These are phyloP conservation scores for Hymenoscyphus linearis DNA, from an alignment of 2,329 filamentous ascomycete species.

Conservation along the genomic window DNA sequence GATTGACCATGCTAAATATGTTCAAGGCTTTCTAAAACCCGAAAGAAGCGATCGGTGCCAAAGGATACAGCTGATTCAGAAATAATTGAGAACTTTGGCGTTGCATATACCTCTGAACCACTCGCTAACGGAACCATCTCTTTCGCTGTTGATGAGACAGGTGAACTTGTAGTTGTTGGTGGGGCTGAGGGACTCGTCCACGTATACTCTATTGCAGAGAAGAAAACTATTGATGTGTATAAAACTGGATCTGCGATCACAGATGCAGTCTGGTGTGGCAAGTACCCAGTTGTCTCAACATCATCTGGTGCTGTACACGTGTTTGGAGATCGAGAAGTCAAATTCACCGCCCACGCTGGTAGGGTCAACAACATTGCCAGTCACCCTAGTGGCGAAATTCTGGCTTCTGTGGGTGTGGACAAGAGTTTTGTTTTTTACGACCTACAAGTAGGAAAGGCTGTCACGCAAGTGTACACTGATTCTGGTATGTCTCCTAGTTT, in stretches of 20 bases:
- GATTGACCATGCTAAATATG: constrained; percentile 17
- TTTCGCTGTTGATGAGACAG: constrained; percentile 52
- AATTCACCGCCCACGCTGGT: constrained; percentile 77
- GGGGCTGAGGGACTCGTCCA: constrained; percentile 60
- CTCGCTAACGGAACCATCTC: constrained; percentile 54
- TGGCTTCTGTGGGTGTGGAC: constrained; percentile 84
- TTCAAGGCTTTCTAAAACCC: constrained; percentile 72
- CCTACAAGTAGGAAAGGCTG: constrained; percentile 57
- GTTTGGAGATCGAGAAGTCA: constrained; percentile 61
- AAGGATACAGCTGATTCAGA: constrained; percentile 79
- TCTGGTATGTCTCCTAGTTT: constrained; percentile 55
- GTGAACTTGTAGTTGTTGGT: constrained; percentile 57
- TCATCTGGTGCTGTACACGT: constrained; percentile 63
- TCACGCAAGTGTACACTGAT: constrained; percentile 76
- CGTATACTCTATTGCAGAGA: constrained; percentile 72
- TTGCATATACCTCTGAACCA: constrained; percentile 47
- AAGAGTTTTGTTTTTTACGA: constrained; percentile 94
- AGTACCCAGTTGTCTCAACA: constrained; percentile 28
- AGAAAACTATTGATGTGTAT: constrained; percentile 53
- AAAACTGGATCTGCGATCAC: constrained; percentile 47
- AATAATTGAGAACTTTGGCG: constrained; percentile 56
- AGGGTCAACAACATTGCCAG: constrained; percentile 70
- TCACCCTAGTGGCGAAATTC: constrained; percentile 76
- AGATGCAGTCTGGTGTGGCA: constrained; percentile 46
- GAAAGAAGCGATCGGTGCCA: constrained; percentile 83